Base-by-base conservation (phyloP, 176 grass and related monocot genomes). In the Cymbopogon citratus region DNA sequence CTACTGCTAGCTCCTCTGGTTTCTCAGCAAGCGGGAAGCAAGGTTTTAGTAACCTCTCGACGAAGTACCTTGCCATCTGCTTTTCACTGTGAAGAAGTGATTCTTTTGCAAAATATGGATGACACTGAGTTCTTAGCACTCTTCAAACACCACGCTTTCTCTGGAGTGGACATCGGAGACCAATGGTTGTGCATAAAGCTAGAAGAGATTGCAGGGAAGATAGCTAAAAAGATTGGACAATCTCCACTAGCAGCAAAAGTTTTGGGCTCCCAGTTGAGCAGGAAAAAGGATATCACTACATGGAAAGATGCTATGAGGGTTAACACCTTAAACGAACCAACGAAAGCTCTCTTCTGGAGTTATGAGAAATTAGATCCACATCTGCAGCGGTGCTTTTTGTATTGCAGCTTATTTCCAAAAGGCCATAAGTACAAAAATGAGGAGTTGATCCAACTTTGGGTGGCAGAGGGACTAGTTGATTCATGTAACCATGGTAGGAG, bases 391-490 rank as follows among this genome's bases (percentile, higher is more conserved):
- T 45, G 43, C 43, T 45, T 45, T 45, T 14, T 81, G 0, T 1
- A 81, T 13, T 61, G 74, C n/a, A 79, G 66, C 39, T 72, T 85
- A 36, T 85, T 79, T 63, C 39, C 82, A 1, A 69, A 84, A 77
- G 82, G 82, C 0, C 48, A 69, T 2, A 84, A 1, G 11, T 69
- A 43, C 39, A 0, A 24, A 0, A 24, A 18, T 12, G 0, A 43
- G 6, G 46, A 77, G 33, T 3, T 84, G 24, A 35, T 77, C 23
- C 14, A 75, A 14, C 2, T 75, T 2, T 75, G 71, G 60, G 15
- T 54, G 23, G 71, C 71, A 1, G 71, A 75, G 44, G 71, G 71
- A 4, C 7, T 80, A 1, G 44, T 75, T 26, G 44, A 75, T 66
- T 25, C 33, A 9, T 9, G 16, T 11, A 23, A 7, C 23, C 15